These are phyloP conservation scores for Tetrapisispora nanseiensis DNA, from an alignment of 805 yeast species.

Conservation along the genomic window DNA sequence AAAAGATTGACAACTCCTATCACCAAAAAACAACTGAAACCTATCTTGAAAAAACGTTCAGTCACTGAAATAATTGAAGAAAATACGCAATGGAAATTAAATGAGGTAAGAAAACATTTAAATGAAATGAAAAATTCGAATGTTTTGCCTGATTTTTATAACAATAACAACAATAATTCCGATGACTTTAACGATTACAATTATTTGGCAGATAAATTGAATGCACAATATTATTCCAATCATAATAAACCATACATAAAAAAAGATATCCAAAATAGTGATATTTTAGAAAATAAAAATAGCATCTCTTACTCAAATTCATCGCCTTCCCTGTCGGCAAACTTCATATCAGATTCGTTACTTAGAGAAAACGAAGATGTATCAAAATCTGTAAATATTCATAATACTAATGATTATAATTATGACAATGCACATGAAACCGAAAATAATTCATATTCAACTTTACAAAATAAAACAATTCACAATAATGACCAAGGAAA, in stretches of 20 bases:
- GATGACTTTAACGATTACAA: constrained; percentile 27
- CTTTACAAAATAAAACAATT: background rate
- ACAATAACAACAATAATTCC: constrained; percentile 6
- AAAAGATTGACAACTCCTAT: constrained; percentile 20
- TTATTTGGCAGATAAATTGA: constrained; percentile 29
- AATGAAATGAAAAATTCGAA: constrained; percentile 20
- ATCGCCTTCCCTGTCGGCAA: too few species aligned
- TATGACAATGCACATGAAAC: background rate
- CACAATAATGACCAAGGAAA: background rate
- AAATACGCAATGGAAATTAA: constrained; percentile 29
- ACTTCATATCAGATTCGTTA: background rate
- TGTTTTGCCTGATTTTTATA: constrained; percentile 19
- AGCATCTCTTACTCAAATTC: background rate
- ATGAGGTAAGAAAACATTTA: constrained; percentile 57
- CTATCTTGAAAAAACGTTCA: constrained; percentile 80
- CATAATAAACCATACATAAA: background rate
- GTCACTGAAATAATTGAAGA: constrained; percentile 59
- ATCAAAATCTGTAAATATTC: constrained; percentile 1
- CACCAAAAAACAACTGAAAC: constrained; percentile 40
- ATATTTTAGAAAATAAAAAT: background rate
- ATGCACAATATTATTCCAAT: constrained; percentile 26
- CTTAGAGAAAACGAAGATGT: background rate
- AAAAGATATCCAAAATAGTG: background rate
- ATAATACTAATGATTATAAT: background rate
- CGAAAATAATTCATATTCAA: constrained; percentile 3